Percentiles rank a stretch among this genome's conserved stretches.
Evolutionary conservation across 495 filamentous ascomycete species (phyloP).

Genomic region (Talaromyces proteolyticus): DNA sequence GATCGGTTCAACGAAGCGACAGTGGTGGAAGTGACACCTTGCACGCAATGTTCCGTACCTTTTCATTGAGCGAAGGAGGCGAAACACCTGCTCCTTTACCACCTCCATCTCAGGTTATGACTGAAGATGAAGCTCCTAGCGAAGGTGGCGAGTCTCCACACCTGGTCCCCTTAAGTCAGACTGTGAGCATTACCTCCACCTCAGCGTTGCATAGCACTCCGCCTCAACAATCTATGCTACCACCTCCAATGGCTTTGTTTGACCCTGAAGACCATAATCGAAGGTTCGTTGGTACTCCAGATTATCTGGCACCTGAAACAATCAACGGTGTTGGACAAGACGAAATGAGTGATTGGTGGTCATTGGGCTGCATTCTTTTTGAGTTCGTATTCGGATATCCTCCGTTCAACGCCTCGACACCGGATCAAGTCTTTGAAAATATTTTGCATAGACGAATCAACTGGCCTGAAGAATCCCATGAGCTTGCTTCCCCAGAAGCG

Average conservation of each 20-base stretch:
- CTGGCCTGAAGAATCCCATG: constrained; percentile 71
- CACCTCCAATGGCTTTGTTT: constrained; percentile 88
- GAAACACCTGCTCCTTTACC: constrained; percentile 25
- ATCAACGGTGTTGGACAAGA: constrained; percentile 94
- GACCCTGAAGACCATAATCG: constrained; percentile 92
- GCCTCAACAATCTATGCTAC: constrained; percentile 75
- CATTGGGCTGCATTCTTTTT: constrained; percentile 93
- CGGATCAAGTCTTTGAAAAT: constrained; percentile 94
- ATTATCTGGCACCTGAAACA: constrained; percentile 95
- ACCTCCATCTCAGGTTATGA: constrained; percentile 38
- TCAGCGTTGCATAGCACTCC: constrained; percentile 48
- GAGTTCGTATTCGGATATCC: constrained; percentile 91
- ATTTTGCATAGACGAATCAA: constrained; percentile 83
- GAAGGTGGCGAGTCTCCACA: constrained; percentile 68
- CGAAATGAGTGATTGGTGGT: constrained; percentile 99
- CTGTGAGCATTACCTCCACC: constrained; percentile 44
- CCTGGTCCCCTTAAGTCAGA: constrained; percentile 55
- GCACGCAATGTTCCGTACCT: constrained; percentile 73
- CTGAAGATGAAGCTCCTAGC: constrained; percentile 67
- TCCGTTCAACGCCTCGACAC: constrained; percentile 86
- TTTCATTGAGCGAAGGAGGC: constrained; percentile 67
- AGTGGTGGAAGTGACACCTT: constrained; percentile 83
- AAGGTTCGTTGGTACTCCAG: constrained; percentile 92
- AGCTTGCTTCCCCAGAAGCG: constrained; percentile 74
- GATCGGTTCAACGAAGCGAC: constrained; percentile 87